phyloP scores from a whole-genome alignment of 2,329 filamentous ascomycete species.

The Penicillium expansum region DNA sequence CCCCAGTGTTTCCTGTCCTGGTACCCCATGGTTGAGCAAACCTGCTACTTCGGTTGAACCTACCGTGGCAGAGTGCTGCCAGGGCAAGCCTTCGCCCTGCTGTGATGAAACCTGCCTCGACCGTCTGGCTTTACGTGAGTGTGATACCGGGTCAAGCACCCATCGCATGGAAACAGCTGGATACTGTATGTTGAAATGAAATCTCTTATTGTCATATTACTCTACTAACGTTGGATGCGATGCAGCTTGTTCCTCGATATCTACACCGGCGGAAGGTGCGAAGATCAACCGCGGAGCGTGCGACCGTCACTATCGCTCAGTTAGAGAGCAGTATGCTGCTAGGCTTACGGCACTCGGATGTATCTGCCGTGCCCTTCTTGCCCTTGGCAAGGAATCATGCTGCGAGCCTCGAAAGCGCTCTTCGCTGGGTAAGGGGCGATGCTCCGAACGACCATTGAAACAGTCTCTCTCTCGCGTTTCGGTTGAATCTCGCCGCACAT shows the following conservation, averaged over 20 bases:
- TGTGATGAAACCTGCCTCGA: constrained; percentile 47
- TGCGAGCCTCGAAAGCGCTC: constrained; percentile 35
- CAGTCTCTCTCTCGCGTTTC: constrained; percentile 4
- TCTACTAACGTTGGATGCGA: background rate
- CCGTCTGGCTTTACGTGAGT: constrained; percentile 47
- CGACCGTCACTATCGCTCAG: constrained; percentile 35
- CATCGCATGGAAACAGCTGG: background rate
- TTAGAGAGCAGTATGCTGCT: constrained; percentile 43
- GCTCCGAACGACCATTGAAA: constrained; percentile 4
- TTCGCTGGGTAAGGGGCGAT: constrained; percentile 2
- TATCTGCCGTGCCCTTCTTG: constrained; percentile 53
- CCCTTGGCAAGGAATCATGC: constrained; percentile 54
- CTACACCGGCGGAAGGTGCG: background rate
- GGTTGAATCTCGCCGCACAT: constrained; percentile 7
- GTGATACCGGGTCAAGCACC: constrained; percentile 7
- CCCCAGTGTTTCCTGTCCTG: background rate
- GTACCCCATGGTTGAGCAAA: background rate
- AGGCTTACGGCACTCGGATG: constrained; percentile 52
- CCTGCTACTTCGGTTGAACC: background rate
- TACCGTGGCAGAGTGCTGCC: constrained; percentile 2
- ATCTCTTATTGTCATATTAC: background rate
- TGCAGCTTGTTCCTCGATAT: background rate
- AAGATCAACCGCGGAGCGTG: constrained; percentile 31
- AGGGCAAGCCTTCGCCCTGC: constrained; percentile 42
- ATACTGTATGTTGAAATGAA: background rate